These are phyloP conservation scores for Collybiopsis confluens DNA, from an alignment of 768 basidiomycete genomes.

Conservation along the genomic window DNA sequence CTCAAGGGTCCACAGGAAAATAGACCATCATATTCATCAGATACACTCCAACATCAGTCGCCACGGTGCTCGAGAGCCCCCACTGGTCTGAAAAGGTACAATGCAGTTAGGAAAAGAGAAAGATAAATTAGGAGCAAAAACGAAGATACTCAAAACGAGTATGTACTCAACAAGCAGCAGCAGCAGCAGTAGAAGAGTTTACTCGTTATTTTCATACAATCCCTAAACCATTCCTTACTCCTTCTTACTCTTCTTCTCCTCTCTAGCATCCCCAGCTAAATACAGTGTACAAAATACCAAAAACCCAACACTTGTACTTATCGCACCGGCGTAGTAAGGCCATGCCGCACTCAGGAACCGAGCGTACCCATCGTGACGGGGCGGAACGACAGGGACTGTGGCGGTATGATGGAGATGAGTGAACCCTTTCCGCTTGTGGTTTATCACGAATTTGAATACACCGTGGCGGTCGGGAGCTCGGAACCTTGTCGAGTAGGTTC, in stretches of 20 bases:
- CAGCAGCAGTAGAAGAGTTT: too few relatives aligned
- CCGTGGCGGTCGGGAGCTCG: conserved; percentile 93
- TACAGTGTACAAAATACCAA: conserved; percentile 83
- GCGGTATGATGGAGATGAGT: conserved; percentile 70
- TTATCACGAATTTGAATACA: conserved; percentile 94
- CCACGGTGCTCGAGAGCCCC: too few relatives aligned
- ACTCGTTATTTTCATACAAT: too few relatives aligned
- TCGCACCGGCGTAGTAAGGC: conserved; percentile 92
- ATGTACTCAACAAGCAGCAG: too few relatives aligned
- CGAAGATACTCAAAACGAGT: too few relatives aligned
- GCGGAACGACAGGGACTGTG: conserved; percentile 86
- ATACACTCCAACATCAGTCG: too few relatives aligned
- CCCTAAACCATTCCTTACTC: not conserved
- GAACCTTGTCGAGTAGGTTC: conserved; percentile 72
- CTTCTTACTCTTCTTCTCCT: conserved; percentile 31
- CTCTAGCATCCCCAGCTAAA: conserved; percentile 78
- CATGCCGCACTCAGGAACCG: conserved; percentile 93
- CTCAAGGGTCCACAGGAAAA: too few relatives aligned
- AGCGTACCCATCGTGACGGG: conserved; percentile 91
- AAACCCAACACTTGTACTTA: conserved; percentile 84
- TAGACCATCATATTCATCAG: too few relatives aligned
- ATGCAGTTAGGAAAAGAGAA: too few relatives aligned
- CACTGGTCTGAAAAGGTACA: too few relatives aligned
- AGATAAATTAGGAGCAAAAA: too few relatives aligned
- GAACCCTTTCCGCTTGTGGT: conserved; percentile 87